Evolutionary conservation across 1,139 yeast genomes (phyloP).

Genomic region (Suhomyces atakaporum): DNA sequence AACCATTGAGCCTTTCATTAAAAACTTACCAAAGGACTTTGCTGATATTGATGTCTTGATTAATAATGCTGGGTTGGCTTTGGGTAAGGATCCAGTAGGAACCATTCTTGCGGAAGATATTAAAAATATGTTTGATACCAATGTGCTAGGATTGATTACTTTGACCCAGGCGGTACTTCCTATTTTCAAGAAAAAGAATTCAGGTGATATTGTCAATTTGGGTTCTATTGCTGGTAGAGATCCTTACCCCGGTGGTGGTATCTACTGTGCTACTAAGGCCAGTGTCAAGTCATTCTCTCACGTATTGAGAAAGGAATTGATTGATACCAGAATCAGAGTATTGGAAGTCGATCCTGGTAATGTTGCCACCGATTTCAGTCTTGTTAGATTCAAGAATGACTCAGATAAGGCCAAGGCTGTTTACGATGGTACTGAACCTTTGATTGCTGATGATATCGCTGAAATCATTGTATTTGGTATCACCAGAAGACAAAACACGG

Average conservation of each 20-base stretch:
- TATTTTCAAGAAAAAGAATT: slow-evolving; percentile 47
- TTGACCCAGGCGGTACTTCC: slow-evolving; percentile 45
- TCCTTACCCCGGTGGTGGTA: slow-evolving; percentile 82
- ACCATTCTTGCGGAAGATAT: slow-evolving; percentile 35
- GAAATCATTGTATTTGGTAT: slow-evolving; percentile 74
- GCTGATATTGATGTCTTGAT: slow-evolving; percentile 42
- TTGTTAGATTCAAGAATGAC: slow-evolving; percentile 77
- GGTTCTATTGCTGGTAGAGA: slow-evolving; percentile 91
- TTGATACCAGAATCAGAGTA: slow-evolving; percentile 72
- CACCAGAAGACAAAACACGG: slow-evolving; percentile 72
- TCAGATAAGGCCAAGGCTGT: slow-evolving; percentile 65
- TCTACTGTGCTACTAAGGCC: slow-evolving; percentile 88
- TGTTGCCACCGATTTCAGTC: slow-evolving; percentile 84
- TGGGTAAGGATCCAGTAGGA: slow-evolving; percentile 43
- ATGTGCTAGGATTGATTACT: slow-evolving; percentile 43
- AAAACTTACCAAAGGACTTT: slow-evolving; percentile 35
- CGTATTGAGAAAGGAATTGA: slow-evolving; percentile 75
- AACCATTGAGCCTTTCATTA: slow-evolving; percentile 35
- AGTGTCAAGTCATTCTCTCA: slow-evolving; percentile 77
- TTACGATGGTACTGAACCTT: slow-evolving; percentile 72
- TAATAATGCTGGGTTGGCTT: slow-evolving; percentile 48
- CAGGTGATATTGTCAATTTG: slow-evolving; percentile 78
- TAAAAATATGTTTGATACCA: slow-evolving; percentile 42
- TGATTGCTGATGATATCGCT: slow-evolving; percentile 77
- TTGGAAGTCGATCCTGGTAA: slow-evolving; percentile 87